phyloP scores from a whole-genome alignment of 148 eudicot genomes.

The Spergularia marina region DNA sequence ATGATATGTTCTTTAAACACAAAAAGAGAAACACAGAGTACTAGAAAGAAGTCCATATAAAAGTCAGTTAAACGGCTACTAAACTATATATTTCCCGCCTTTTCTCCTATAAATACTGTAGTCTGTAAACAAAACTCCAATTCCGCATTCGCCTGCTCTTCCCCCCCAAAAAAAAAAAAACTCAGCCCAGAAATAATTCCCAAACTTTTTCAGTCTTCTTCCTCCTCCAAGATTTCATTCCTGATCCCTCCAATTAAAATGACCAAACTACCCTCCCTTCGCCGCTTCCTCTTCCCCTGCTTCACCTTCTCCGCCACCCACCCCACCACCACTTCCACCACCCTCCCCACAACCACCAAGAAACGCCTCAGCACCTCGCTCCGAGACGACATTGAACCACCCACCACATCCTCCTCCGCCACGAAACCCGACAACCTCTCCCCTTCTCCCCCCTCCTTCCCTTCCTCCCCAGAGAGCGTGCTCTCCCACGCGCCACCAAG shows the following conservation, averaged over 20 bases:
- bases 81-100: slow-evolving; percentile 8
- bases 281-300: slow-evolving; percentile 65
- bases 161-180: too few species aligned
- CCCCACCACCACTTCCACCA: slow-evolving; percentile 24
- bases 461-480: slow-evolving; percentile 18
- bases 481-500: slow-evolving; percentile 48
- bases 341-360: slow-evolving; percentile 35
- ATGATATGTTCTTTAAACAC: background rate
- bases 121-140: background rate
- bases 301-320: slow-evolving; percentile 38
- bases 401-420: slow-evolving; percentile 8
- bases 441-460: background rate
- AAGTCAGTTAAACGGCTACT: background rate
- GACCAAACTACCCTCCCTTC: slow-evolving; percentile 62
- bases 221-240: background rate
- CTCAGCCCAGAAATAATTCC: background rate
- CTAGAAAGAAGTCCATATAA: background rate
- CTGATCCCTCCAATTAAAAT: slow-evolving; percentile 21
- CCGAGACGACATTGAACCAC: slow-evolving; percentile 44
- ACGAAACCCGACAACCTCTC: slow-evolving; percentile 15
- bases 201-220: background rate
- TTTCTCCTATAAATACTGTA: slow-evolving; percentile 12
- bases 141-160: background rate
- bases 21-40: background rate
- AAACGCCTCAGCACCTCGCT: slow-evolving; percentile 82